Base-by-base conservation (phyloP, 441 rosid species). In the Biscutella laevigata region DNA sequence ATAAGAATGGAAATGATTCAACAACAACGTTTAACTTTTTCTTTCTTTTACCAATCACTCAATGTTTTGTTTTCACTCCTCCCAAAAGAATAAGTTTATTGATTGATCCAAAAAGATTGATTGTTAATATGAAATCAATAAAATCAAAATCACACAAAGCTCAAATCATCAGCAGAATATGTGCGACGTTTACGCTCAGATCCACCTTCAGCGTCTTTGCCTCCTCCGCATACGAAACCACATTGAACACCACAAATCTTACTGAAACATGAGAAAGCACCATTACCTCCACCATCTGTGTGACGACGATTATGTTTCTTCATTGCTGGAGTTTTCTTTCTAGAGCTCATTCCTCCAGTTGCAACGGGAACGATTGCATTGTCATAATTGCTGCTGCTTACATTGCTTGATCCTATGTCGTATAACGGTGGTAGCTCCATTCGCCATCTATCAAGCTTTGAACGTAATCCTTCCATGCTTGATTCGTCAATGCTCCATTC, bases 361-460 rank as follows among this genome's bases (percentile, higher is more conserved):
- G 35, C 37, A 5, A 8, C 11, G n/a, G 65, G 67, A 4, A 50
- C 44, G 0, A 40, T 29, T 6, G 57, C 35, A 13, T 53, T 36
- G 1, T 59, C 37, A 5, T 19, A 38, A 5, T 34, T 5, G 1
- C 15, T 63, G 11, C 66, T 64, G 0, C 70, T 52, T 1, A 53
- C 19, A 2, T 55, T 70, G 27, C 77, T 72, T 1, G 80, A 49
- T 12, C 79, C 71, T 6, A 63, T 53, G 17, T 82, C 89, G 30
- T 79, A 84, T 0, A 73, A 13, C 2, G 91, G 78, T 0, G 94
- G 92, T 0, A 81, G 58, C 55, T 84, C 98, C 21, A 74, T 60
- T 32, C 83, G 57, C 98, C 98, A 87, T 64, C 89, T 63, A 5
- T 78, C 88, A 6, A 90, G 68, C 50, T 90, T 90, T 7, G 96